A percentile compares a stretch with the other conserved stretches of the same genome.
Conservation (phyloP, 129 eudicot species). For the Artemisia tridentata region DNA sequence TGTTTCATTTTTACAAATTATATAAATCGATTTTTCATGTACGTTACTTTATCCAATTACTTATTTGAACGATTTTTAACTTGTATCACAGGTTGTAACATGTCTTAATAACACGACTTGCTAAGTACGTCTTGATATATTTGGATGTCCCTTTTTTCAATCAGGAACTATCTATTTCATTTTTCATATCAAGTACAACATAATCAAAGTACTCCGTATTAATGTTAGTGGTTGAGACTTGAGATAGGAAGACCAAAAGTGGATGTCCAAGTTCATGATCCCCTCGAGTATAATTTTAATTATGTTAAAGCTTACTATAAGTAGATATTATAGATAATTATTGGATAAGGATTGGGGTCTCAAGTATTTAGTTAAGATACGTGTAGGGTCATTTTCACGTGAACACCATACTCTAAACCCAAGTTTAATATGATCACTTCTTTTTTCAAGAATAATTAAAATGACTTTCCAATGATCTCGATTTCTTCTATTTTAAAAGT, state of each 20-base stretch:
- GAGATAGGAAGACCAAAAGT: constrained; percentile 19
- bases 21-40: no score
- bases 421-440: neutral
- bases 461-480: neutral
- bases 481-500: neutral
- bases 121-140: no score
- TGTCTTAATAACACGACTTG: no score
- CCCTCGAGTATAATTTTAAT: constrained; percentile 1
- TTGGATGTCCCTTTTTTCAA: no score
- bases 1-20: no score
- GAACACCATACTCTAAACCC: constrained; percentile 37
- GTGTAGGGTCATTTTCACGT: constrained; percentile 69
- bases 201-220: neutral
- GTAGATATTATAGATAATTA: neutral
- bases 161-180: neutral
- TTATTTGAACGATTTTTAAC: no score
- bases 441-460: neutral
- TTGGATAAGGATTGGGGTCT: constrained; percentile 24
- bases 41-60: no score
- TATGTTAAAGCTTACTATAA: neutral
- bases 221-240: neutral
- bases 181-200: neutral
- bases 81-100: no score
- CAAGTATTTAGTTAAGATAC: constrained; percentile 13
- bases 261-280: constrained; percentile 34